Evolutionary conservation across 805 yeast species (phyloP).

Genomic region (Maudiozyma saulgeensis): DNA sequence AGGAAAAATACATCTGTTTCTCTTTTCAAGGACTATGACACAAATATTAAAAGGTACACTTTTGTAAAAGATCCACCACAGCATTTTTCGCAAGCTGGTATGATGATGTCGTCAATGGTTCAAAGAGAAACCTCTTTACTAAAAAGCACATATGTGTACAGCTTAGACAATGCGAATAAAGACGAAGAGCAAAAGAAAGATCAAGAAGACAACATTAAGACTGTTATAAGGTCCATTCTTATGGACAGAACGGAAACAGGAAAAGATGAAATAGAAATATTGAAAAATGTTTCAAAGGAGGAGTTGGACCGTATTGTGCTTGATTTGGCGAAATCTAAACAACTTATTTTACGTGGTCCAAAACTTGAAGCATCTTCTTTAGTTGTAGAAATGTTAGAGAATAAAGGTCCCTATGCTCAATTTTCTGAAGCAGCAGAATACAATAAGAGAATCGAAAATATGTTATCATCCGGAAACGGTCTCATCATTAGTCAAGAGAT

Average conservation of each 20-base stretch:
- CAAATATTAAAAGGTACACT: slow-evolving; percentile 39
- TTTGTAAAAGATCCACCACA: slow-evolving; percentile 29
- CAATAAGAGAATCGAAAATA: slow-evolving; percentile 33
- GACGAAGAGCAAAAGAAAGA: slow-evolving; percentile 7
- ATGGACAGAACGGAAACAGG: slow-evolving; percentile 22
- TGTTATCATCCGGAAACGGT: slow-evolving; percentile 43
- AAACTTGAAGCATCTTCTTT: slow-evolving; percentile 25
- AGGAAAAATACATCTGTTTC: slow-evolving; percentile 9
- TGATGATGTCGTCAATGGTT: slow-evolving; percentile 55
- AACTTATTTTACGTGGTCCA: slow-evolving; percentile 41
- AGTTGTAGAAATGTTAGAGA: slow-evolving; percentile 18
- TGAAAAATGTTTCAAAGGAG: slow-evolving; percentile 41
- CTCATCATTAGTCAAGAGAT: slow-evolving; percentile 42
- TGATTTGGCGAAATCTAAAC: slow-evolving; percentile 42
- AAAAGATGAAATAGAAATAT: slow-evolving; percentile 21
- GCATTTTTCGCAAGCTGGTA: slow-evolving; percentile 30
- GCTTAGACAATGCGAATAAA: slow-evolving; percentile 15
- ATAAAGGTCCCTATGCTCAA: slow-evolving; percentile 27
- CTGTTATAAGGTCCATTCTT: slow-evolving; percentile 30
- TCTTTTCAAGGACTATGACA: slow-evolving; percentile 32
- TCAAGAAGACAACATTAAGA: slow-evolving; percentile 22
- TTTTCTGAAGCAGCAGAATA: slow-evolving; percentile 41
- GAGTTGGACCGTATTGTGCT: slow-evolving; percentile 36
- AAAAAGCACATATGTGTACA: slow-evolving; percentile 34
- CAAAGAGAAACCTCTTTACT: slow-evolving; percentile 54